Evolutionary conservation across 78 protist genomes (phyloP), one percentile per base, ranked within the genome.

Genomic region (Protostelium mycophagum): DNA sequence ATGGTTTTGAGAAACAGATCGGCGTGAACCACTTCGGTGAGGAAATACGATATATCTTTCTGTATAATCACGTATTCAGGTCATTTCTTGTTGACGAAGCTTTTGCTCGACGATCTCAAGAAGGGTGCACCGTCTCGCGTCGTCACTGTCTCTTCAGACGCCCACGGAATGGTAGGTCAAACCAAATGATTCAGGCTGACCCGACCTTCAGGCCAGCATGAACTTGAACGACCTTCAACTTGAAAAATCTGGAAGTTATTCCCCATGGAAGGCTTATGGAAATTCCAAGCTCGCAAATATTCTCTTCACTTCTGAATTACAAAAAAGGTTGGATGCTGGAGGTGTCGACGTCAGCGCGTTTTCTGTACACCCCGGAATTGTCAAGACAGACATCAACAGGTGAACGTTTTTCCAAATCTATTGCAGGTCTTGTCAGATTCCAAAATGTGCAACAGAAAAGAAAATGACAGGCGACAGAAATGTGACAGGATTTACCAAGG

Each of bases 21-120:
- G 51, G 87, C 0, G 94, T 91, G 25, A 92, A 92, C 83, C 89
- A 92, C 87, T 37, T 92, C 34, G n/a, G n/a, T n/a, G n/a, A n/a
- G n/a, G n/a, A n/a, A n/a, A n/a, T n/a, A n/a, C n/a, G n/a, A n/a
- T n/a, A n/a, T n/a, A n/a, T n/a, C n/a, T n/a, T n/a, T n/a, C n/a
- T n/a, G n/a, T n/a, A n/a, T n/a, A n/a, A n/a, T n/a, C n/a, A n/a
- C n/a, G n/a, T n/a, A n/a, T n/a, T n/a, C n/a, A n/a, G 94, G 94
- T 73, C 94, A 87, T 73, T 89, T 88, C 73, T 28, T 92, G 0
- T 36, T 92, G 29, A 89, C 94, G 29, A 35, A 84, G 28, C 34
- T 38, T 38, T 0, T 92, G 85, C 84, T 88, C 0, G 86, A 86
- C 0, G 39, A 83, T 29, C 34, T 92, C 25, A 89, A 83, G 85